Evolutionary conservation across 2,329 filamentous ascomycete species (phyloP), one percentile per base, ranked within the genome.

Genomic region (Lanzia echinophila): DNA sequence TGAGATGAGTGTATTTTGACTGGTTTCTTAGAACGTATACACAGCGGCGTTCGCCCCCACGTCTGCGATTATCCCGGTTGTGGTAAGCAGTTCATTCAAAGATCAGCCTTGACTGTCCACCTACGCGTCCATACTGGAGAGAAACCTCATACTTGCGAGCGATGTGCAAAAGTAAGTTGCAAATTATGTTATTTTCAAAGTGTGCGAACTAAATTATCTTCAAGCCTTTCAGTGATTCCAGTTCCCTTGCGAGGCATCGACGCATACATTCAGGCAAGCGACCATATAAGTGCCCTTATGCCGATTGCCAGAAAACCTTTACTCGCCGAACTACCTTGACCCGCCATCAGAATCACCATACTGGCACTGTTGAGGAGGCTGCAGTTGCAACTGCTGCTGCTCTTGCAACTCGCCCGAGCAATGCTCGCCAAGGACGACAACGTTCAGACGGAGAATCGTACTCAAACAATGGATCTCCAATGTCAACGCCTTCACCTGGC

Each of bases 241-340:
- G 90, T 66, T 97, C 92, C 17, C 77, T 99, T 20, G 94, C 94
- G 13, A 82, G 94, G 53, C 94, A 99, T 72, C 85, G 94, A 56
- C 84, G 94, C 60, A 97, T 96, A 57, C 94, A 99, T 69, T 95
- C 90, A 3, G 94, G 94, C 56, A 96, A 94, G 72, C 81, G 94
- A 47, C 94, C 94, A 1, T 99, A 97, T 76, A 96, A 96, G 71
- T 99, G 94, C 72, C 91, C 91, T 1, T 97, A 94, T 65, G 91
- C 90, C 56, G 91, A 96, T 70, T 99, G 94, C 71, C 91, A 97
- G 68, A 97, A 97, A 79, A 97, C 92, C 0, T 99, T 99, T 67
- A 99, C 94, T 10, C 86, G 94, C 54, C 87, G 92, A 60, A 97
- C 94, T 1, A 97, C 94, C 2, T 76, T 99, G 58, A 99, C 92